A percentile compares a stretch with the other conserved stretches of the same genome.
Evolutionary conservation across 352 stramenopile species (phyloP).

Genomic region (Lagenidium giganteum): DNA sequence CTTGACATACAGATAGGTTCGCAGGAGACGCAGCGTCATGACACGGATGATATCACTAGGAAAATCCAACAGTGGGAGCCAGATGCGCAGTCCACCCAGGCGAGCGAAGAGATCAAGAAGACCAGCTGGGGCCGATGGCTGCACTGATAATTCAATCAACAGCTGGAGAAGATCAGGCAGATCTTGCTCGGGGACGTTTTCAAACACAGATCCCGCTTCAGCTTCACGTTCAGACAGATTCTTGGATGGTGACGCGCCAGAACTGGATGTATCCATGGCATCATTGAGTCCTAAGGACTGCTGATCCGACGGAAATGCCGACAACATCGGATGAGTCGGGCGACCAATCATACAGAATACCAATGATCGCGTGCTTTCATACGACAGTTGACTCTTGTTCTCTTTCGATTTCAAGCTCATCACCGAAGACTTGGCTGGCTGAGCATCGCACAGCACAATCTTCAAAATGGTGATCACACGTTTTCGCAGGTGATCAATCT

Average conservation of each 20-base stretch:
- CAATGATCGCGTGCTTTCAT: constrained; percentile 56
- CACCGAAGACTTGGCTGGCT: constrained; percentile 31
- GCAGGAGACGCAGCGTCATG: constrained; percentile 62
- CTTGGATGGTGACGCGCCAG: constrained; percentile 33
- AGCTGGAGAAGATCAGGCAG: constrained; percentile 60
- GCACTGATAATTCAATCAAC: constrained; percentile 59
- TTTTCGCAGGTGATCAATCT: constrained; percentile 47
- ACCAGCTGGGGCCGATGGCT: constrained; percentile 44
- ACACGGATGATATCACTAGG: constrained; percentile 52
- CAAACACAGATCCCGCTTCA: constrained; percentile 41
- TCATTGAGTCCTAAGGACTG: constrained; percentile 41
- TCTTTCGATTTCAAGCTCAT: constrained; percentile 45
- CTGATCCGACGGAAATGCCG: too few species aligned
- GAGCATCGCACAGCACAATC: constrained; percentile 63
- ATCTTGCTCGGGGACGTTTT: constrained; percentile 56
- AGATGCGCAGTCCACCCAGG: constrained; percentile 61
- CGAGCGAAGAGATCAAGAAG: constrained; percentile 63
- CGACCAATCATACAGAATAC: constrained; percentile 80
- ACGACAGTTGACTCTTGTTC: constrained; percentile 56
- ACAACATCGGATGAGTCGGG: constrained; percentile 45
- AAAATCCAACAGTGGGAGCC: constrained; percentile 61
- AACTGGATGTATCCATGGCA: constrained; percentile 30
- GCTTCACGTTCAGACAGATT: constrained; percentile 46
- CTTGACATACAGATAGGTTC: constrained; percentile 63
- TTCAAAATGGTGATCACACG: constrained; percentile 60